Evolutionary conservation across 352 stramenopile species (phyloP), one percentile per base, ranked within the genome.

Genomic region (Elongisporangium prolatum): DNA sequence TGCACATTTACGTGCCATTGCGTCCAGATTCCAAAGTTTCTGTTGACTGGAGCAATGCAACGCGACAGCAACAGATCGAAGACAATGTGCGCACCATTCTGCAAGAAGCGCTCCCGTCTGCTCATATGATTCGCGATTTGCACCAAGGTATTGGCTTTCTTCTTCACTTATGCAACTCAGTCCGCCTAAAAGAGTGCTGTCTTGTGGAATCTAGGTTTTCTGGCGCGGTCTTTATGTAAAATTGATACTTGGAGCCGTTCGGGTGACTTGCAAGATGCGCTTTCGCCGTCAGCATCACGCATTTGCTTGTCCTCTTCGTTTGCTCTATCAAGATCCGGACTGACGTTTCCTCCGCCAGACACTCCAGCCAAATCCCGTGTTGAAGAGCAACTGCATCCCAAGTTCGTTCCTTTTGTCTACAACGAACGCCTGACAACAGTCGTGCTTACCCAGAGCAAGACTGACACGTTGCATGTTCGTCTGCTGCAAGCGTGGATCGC

Each of bases 221-320:
- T 85, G 60, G 64, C 71, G 40, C 72, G 65, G 40, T 75, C 71
- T n/a, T 44, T 80, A 17, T 85, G 75, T 24, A 34, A 64, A 40
- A 71, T 62, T 34, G 44, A 22, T 7, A 25, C 53, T 0, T 85
- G 75, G 75, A 61, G 40, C 2, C 53, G 55, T 14, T 62, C 48
- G 1, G 56, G 24, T 14, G 56, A 67, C 6, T 17, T 61, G 25
- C 48, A 9, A 1, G 34, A 61, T 18, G 37, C 53, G 14, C n/a
- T 44, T 5, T 49, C 51, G 10, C 55, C 57, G 11, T 21, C 44
- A 4, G 8, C 49, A 6, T n/a, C 52, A 13, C 52, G 22, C 18
- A 48, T 74, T 5, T 84, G 71, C 57, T 77, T 67, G 37, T 69
- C 69, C 3, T 72, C 75, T 10, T 75, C 72, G 0, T 83, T 81